Evolutionary conservation across 164 flowering plant species (phyloP).

Genomic region (Chimonanthus salicifolius): DNA sequence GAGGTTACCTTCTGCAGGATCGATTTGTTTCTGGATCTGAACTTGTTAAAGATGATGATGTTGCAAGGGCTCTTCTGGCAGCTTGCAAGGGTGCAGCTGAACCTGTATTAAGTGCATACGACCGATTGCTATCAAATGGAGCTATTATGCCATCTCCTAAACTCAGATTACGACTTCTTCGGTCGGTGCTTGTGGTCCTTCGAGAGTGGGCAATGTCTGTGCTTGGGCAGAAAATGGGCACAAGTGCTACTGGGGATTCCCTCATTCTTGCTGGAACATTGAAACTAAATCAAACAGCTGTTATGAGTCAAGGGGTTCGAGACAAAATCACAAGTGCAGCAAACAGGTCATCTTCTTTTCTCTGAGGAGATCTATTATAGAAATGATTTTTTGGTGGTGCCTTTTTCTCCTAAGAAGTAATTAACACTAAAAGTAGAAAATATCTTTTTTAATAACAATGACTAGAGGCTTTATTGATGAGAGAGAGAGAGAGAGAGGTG

Average conservation of each 20-base stretch:
- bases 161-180: conserved; percentile 71
- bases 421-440: too few species aligned
- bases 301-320: conserved; percentile 65
- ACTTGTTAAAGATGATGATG: conserved; percentile 84
- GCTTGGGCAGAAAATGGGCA: conserved; percentile 71
- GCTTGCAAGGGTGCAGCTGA: conserved; percentile 93
- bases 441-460: neutral
- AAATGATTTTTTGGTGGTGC: neutral
- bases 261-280: conserved; percentile 53
- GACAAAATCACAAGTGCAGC: conserved; percentile 91
- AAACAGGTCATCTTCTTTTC: conserved; percentile 56
- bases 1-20: conserved; percentile 46
- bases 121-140: conserved; percentile 75
- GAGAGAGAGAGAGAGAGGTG: neutral
- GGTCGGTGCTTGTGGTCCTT: conserved; percentile 76
- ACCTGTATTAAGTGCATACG: conserved; percentile 80
- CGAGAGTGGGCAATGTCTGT: conserved; percentile 93
- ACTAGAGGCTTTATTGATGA: neutral
- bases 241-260: conserved; percentile 70
- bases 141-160: conserved; percentile 72
- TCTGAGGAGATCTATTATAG: neutral
- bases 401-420: too few species aligned
- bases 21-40: conserved; percentile 63
- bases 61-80: conserved; percentile 86
- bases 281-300: conserved; percentile 42